Evolutionary conservation across 1,284 basidiomycete genomes (phyloP).

Genomic region (Rhodotorula sp.): DNA sequence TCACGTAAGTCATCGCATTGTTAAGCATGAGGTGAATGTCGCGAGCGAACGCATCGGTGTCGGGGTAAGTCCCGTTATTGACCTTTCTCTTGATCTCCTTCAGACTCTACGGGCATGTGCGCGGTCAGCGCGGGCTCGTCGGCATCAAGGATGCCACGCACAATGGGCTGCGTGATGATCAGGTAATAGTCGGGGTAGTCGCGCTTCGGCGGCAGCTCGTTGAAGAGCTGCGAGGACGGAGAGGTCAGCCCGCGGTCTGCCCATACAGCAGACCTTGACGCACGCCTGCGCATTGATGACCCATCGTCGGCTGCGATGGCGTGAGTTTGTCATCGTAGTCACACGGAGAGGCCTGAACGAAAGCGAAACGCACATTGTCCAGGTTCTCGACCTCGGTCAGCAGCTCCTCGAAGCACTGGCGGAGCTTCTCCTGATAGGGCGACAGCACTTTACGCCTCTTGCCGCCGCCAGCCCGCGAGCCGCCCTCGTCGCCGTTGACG

Average conservation of each 20-base stretch:
- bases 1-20: conserved; percentile 78
- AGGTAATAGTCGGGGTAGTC: conserved; percentile 91
- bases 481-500: conserved; percentile 18
- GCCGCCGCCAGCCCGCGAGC: conserved; percentile 8
- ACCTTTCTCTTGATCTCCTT: conserved; percentile 82
- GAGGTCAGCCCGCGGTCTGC: too few relatives aligned
- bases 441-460: conserved; percentile 49
- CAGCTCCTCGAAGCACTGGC: conserved; percentile 77
- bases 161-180: conserved; percentile 69
- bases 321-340: conserved; percentile 62
- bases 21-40: conserved; percentile 88
- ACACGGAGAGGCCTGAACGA: conserved; percentile 54
- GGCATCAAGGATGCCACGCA: neutral
- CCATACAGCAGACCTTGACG: neutral
- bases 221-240: conserved; percentile 40
- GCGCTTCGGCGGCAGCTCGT: conserved; percentile 54
- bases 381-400: conserved; percentile 74
- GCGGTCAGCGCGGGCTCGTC: neutral
- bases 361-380: conserved; percentile 60
- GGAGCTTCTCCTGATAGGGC: conserved; percentile 68
- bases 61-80: conserved; percentile 66
- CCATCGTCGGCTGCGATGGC: conserved; percentile 43
- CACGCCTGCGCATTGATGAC: conserved; percentile 34
- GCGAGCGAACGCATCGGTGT: conserved; percentile 66
- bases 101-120: conserved; percentile 56